phyloP scores from a whole-genome alignment of 2,329 filamentous ascomycete genomes.

The Thermothelomyces thermophilus region DNA sequence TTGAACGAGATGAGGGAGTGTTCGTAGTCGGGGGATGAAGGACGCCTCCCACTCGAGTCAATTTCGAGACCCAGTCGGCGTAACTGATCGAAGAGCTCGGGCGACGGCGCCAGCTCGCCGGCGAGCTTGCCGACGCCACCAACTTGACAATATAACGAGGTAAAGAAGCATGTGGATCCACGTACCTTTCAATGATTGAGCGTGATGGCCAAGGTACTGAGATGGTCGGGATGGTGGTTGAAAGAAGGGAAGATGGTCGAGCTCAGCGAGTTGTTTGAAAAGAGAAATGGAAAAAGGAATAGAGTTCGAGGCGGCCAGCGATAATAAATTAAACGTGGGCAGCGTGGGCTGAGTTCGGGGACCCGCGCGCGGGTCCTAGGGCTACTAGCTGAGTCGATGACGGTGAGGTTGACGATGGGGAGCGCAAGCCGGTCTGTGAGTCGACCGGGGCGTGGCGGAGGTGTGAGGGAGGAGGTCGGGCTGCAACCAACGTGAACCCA shows the following conservation, averaged over 20 bases:
- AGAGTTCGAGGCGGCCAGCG: background rate
- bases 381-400: background rate
- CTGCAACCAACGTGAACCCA: background rate
- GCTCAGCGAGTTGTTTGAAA: background rate
- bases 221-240: no score
- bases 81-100: background rate
- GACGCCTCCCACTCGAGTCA: background rate
- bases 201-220: background rate
- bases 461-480: background rate
- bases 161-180: background rate
- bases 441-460: background rate
- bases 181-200: conserved; percentile 6
- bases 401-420: conserved; percentile 3
- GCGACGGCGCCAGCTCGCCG: no score
- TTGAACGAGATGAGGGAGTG: background rate
- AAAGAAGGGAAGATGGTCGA: background rate
- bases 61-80: background rate
- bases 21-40: background rate
- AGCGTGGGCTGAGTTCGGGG: background rate
- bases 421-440: conserved; percentile 8
- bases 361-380: conserved; percentile 6
- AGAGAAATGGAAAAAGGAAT: background rate
- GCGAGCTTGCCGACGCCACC: no score
- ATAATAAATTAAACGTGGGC: conserved; percentile 7
- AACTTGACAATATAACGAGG: background rate